phyloP scores from a whole-genome alignment of 352 stramenopile genomes.

The Thalassiosira oceanica region DNA sequence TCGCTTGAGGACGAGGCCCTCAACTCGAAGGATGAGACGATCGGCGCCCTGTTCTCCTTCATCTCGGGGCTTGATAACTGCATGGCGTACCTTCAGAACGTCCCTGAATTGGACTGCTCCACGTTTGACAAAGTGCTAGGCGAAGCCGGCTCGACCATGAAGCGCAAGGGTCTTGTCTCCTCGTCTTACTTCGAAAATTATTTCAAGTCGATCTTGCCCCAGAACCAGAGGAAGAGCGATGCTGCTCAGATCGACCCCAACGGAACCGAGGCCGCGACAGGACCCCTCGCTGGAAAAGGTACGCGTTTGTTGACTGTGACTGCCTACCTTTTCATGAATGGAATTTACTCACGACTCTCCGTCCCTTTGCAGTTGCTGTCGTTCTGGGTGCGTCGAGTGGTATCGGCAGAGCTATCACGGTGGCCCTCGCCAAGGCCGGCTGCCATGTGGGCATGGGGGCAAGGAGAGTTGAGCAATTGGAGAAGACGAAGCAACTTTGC shows the following conservation, averaged over 20 bases:
- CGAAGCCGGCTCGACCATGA: constrained; percentile 9
- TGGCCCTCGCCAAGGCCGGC: constrained; percentile 20
- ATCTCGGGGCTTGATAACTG: constrained; percentile 30
- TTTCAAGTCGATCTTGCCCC: constrained; percentile 19
- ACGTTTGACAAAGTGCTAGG: constrained; percentile 27
- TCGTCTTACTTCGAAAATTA: constrained; percentile 29
- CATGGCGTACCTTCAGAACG: constrained; percentile 18
- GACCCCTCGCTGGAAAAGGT: constrained; percentile 19
- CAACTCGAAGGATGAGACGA: constrained; percentile 9
- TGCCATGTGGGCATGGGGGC: constrained; percentile 42
- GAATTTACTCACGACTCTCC: no score
- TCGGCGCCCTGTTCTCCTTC: constrained; percentile 26
- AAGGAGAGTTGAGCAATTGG: constrained; percentile 24
- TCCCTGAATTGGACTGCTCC: constrained; percentile 28
- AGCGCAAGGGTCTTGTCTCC: constrained; percentile 12
- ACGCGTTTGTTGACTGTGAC: no score
- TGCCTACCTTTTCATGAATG: no score
- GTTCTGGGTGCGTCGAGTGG: constrained; percentile 30
- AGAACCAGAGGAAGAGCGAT: not conserved
- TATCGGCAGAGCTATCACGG: constrained; percentile 32
- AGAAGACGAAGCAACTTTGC: constrained; percentile 21
- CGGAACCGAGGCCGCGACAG: constrained; percentile 6
- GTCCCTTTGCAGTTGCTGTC: no score
- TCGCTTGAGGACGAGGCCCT: constrained; percentile 17
- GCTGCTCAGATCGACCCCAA: constrained; percentile 12